phyloP scores from a whole-genome alignment of 768 basidiomycete genomes.

The Arthromyces matolae region DNA sequence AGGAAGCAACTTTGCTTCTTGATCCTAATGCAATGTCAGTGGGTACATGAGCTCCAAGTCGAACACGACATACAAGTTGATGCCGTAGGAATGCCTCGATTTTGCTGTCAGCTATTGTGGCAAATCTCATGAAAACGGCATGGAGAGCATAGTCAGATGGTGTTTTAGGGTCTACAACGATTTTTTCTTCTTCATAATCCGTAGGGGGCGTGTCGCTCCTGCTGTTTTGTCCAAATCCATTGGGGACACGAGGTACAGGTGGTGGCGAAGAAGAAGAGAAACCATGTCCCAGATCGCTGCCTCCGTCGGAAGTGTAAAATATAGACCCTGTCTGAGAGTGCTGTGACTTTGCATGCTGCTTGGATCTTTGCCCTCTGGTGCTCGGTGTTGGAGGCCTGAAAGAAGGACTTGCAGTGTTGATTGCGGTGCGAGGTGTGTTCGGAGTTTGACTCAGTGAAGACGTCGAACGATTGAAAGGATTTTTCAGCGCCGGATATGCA shows the following conservation, averaged over 20 bases:
- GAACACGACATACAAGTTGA: conserved; percentile 50
- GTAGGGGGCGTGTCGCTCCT: conserved; percentile 51
- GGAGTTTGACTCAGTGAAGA: conserved; percentile 64
- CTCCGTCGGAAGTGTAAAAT: conserved; percentile 65
- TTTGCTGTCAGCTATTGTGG: conserved; percentile 72
- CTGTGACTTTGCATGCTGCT: conserved; percentile 68
- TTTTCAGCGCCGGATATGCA: conserved; percentile 68
- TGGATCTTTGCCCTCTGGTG: conserved; percentile 43
- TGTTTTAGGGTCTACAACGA: conserved; percentile 69
- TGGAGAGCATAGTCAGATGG: conserved; percentile 88
- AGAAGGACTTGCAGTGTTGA: conserved; percentile 46
- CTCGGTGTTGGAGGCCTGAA: conserved; percentile 62
- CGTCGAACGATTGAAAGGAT: conserved; percentile 79
- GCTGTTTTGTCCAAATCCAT: conserved; percentile 43
- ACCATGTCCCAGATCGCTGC: conserved; percentile 61
- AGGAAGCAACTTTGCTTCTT: conserved; percentile 56
- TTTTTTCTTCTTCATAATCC: conserved; percentile 66
- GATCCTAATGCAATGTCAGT: conserved; percentile 44
- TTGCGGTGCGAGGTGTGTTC: conserved; percentile 31
- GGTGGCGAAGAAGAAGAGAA: conserved; percentile 65
- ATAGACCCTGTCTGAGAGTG: conserved; percentile 77
- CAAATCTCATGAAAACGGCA: conserved; percentile 85
- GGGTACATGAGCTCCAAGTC: not conserved
- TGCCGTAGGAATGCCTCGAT: conserved; percentile 72
- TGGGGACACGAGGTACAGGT: conserved; percentile 76